Evolutionary conservation across 2,329 filamentous ascomycete species (phyloP), one percentile per base, ranked within the genome.

Genomic region (Drechslerella stenobrocha): DNA sequence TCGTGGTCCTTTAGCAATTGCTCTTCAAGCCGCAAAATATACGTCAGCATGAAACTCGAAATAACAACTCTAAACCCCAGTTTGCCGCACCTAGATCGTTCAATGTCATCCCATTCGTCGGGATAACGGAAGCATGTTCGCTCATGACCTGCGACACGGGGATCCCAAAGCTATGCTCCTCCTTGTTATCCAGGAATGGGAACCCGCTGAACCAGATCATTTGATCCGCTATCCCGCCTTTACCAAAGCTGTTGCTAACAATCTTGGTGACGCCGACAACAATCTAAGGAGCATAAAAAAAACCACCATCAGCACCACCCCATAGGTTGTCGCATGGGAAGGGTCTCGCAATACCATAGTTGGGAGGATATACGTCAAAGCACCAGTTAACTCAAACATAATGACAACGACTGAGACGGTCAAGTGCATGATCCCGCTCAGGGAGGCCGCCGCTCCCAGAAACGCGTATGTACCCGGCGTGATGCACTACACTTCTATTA

Each of bases 131-230:
- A 0, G 91, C 82, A 52, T 88, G 83, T 1, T 82, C 83, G 0
- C 86, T 91, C 91, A 97, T 96, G 70, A 89, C 89, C 70, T 89
- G 84, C 0, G 89, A 93, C 7, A 97, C 93, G 0, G 93, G 88
- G 0, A 97, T 91, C 46, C 91, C 92, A 76, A 97, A 96, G 53
- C 91, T 91, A 77, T 96, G 91, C 60, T 97, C 93, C 76, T 97
- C 92, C 75, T 98, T 98, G 77, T 88, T 95, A 78, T 98, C 93
- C 1, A 98, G 81, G 77, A 95, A 98, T 0, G 93, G 93, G 74
- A 96, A 96, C 0, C 93, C 93, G 73, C 90, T 97, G 78, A 96
- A 96, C 87, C 90, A 96, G 73, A 98, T 98, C 89, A 96, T 96
- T 69, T 90, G 87, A 76, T 98, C 93, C 20, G 93, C 93, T 63